phyloP scores from a whole-genome alignment of 2,329 filamentous ascomycete species.

The Magnaporthales sp. region DNA sequence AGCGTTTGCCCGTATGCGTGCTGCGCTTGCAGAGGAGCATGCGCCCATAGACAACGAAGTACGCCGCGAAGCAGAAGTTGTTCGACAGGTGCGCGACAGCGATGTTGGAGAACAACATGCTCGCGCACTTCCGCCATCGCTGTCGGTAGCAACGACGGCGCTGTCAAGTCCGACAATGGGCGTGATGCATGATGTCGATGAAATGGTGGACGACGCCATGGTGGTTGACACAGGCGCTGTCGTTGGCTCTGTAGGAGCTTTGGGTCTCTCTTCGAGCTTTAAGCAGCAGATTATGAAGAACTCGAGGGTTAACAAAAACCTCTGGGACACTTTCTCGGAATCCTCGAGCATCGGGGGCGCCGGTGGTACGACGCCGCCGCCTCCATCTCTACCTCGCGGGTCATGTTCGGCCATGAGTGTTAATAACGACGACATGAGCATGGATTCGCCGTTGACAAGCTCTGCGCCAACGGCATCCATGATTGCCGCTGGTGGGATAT shows the following conservation, averaged over 20 bases:
- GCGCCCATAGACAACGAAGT: slow-evolving; percentile 84
- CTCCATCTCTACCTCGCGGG: slow-evolving; percentile 50
- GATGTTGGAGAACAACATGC: slow-evolving; percentile 56
- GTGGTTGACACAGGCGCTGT: slow-evolving; percentile 43
- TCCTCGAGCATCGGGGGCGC: slow-evolving; percentile 43
- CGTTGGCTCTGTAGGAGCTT: slow-evolving; percentile 26
- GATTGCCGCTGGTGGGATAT: slow-evolving; percentile 18
- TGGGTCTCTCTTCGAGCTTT: slow-evolving; percentile 55
- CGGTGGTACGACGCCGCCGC: slow-evolving; percentile 41
- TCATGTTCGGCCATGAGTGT: slow-evolving; percentile 50
- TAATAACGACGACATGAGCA: slow-evolving; percentile 53
- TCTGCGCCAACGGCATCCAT: slow-evolving; percentile 10
- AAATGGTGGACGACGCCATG: slow-evolving; percentile 55
- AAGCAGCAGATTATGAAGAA: slow-evolving; percentile 66
- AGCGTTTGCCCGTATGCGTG: slow-evolving; percentile 86
- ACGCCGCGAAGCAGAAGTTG: slow-evolving; percentile 86
- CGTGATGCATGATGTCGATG: slow-evolving; percentile 41
- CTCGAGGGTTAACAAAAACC: slow-evolving; percentile 59
- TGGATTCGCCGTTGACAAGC: slow-evolving; percentile 54
- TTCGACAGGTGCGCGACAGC: slow-evolving; percentile 88
- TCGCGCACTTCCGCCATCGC: slow-evolving; percentile 26
- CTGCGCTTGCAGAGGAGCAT: slow-evolving; percentile 79
- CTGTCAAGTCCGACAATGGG: slow-evolving; percentile 62
- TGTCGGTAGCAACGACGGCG: slow-evolving; percentile 44
- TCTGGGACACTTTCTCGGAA: slow-evolving; percentile 75